A percentile compares a stretch with the other conserved stretches of the same genome.
These are phyloP conservation scores for Neurospora sp. DNA, from an alignment of 495 filamentous ascomycete species.

Conservation along the genomic window DNA sequence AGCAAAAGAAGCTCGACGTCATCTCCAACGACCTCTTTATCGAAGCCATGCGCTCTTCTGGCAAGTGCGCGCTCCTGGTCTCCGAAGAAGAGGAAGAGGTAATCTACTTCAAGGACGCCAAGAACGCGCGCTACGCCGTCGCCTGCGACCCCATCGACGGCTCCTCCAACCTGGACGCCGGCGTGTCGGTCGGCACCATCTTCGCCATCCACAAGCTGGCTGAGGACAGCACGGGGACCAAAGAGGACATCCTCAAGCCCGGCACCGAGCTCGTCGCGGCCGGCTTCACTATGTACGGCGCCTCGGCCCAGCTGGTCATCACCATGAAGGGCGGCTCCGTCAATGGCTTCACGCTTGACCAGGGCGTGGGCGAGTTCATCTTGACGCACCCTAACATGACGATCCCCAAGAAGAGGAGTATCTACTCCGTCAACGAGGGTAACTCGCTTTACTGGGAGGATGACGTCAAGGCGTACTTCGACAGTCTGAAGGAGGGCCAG, in stretches of 20 bases:
- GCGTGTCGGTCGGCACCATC: slow-evolving; percentile 96
- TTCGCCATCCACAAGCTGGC: slow-evolving; percentile 88
- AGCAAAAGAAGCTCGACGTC: slow-evolving; percentile 99
- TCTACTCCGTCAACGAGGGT: slow-evolving; percentile 98
- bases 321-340: slow-evolving; percentile 91
- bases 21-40: slow-evolving; percentile 98
- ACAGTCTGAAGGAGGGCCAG: slow-evolving; percentile 67
- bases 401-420: slow-evolving; percentile 67
- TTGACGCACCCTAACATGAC: slow-evolving; percentile 92
- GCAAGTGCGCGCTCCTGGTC: slow-evolving; percentile 80
- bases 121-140: slow-evolving; percentile 81
- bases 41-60: slow-evolving; percentile 81
- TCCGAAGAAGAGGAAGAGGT: slow-evolving; percentile 94
- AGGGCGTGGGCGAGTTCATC: slow-evolving; percentile 95
- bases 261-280: slow-evolving; percentile 86
- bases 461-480: slow-evolving; percentile 75
- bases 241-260: slow-evolving; percentile 77
- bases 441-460: slow-evolving; percentile 96
- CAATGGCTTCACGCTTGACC: slow-evolving; percentile 96
- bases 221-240: slow-evolving; percentile 55
- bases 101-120: slow-evolving; percentile 75
- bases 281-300: slow-evolving; percentile 99
- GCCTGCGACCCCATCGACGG: slow-evolving; percentile 98
- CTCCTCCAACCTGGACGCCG: slow-evolving; percentile 92
- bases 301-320: slow-evolving; percentile 89